These are phyloP conservation scores for Myxozyma geophila DNA, from an alignment of 805 yeast genomes.

Conservation along the genomic window DNA sequence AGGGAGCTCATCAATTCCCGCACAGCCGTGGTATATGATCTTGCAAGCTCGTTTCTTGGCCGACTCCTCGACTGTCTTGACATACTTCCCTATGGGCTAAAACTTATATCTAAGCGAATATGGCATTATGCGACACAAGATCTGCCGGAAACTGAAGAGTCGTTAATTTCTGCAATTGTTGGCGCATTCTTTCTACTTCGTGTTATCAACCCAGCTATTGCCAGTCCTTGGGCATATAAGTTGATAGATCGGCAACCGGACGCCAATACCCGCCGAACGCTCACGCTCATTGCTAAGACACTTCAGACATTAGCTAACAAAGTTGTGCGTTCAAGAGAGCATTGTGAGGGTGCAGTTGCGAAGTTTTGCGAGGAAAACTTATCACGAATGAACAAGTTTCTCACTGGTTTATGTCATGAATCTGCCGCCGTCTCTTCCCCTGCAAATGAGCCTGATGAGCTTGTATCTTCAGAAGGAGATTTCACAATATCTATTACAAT, in stretches of 20 bases:
- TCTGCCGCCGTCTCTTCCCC: conserved; percentile 29
- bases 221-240: conserved; percentile 72
- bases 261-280: conserved; percentile 60
- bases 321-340: conserved; percentile 63
- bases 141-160: conserved; percentile 60
- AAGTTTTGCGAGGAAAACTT: conserved; percentile 42
- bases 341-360: conserved; percentile 42
- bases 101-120: conserved; percentile 71
- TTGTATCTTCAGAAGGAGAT: conserved; percentile 26
- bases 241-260: conserved; percentile 47
- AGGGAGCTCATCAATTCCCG: conserved; percentile 42
- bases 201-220: conserved; percentile 85
- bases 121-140: conserved; percentile 58
- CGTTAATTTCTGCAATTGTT: conserved; percentile 52
- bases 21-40: conserved; percentile 35
- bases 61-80: conserved; percentile 60
- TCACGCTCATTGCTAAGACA: conserved; percentile 79
- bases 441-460: too few species aligned
- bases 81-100: conserved; percentile 70
- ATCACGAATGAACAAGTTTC: conserved; percentile 42
- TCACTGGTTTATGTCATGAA: conserved; percentile 47
- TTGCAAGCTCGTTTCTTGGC: conserved; percentile 49
- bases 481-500: conserved; percentile 44
- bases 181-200: conserved; percentile 87
- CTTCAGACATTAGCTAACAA: conserved; percentile 88